phyloP scores from a whole-genome alignment of 2,329 filamentous ascomycete species.

The Pestalotiopsis sp. region DNA sequence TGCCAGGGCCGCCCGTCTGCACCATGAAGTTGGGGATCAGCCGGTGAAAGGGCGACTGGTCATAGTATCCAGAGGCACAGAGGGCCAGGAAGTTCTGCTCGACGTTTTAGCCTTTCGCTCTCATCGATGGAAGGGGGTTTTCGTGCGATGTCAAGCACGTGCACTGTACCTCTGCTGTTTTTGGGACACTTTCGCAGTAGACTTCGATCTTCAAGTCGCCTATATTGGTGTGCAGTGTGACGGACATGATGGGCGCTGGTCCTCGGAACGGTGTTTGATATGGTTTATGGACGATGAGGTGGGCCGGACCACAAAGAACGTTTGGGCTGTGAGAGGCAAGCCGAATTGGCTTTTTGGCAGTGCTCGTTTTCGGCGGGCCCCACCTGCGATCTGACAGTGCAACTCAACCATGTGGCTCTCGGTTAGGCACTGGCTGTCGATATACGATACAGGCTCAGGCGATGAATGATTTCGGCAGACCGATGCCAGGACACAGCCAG shows the following conservation, averaged over 20 bases:
- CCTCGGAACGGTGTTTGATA: neutral
- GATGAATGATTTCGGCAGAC: neutral
- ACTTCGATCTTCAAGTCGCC: conserved; percentile 95
- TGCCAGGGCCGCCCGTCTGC: conserved; percentile 70
- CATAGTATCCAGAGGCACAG: conserved; percentile 78
- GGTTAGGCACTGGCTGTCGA: too few species aligned
- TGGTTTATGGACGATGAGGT: neutral
- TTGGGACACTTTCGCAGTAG: conserved; percentile 93
- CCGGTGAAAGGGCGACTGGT: conserved; percentile 76
- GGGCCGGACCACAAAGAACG: neutral
- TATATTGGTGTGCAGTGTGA: conserved; percentile 81
- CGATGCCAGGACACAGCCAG: neutral
- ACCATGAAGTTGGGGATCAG: conserved; percentile 81
- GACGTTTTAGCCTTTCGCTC: conserved; percentile 8
- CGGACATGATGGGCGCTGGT: conserved; percentile 51
- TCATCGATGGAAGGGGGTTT: neutral
- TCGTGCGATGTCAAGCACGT: neutral
- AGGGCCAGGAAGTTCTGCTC: conserved; percentile 85
- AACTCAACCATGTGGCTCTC: conserved; percentile 2
- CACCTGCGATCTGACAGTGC: neutral
- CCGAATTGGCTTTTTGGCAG: neutral
- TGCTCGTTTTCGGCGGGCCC: neutral
- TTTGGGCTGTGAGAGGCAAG: neutral
- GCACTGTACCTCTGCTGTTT: conserved; percentile 75
- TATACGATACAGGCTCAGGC: too few species aligned